Evolutionary conservation across 257 asterid species (phyloP).

Genomic region (Ligustrum vulgare): DNA sequence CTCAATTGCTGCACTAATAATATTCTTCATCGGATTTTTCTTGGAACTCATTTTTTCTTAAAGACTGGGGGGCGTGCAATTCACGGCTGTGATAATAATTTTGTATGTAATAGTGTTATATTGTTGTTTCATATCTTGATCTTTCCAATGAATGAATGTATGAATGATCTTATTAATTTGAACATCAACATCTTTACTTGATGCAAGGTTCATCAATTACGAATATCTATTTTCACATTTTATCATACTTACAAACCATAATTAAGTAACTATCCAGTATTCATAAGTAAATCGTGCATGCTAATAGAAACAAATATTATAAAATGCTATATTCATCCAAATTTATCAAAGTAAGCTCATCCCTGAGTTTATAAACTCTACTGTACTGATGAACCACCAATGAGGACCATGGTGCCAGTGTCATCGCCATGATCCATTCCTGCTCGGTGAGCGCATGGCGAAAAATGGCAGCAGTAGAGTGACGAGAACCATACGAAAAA

Average conservation of each 20-base stretch:
- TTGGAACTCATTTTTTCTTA: no score
- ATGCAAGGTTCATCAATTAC: no score
- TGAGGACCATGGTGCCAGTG: conserved; percentile 20
- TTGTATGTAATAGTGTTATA: no score
- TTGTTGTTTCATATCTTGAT: no score
- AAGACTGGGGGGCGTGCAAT: no score
- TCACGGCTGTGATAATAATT: no score
- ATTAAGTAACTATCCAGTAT: background rate
- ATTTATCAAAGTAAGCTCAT: background rate
- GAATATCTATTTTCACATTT: background rate
- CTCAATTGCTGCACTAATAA: no score
- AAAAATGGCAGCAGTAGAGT: conserved; percentile 89
- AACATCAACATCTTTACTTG: no score
- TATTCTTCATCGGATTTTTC: no score
- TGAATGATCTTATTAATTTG: no score
- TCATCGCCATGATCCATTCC: conserved; percentile 37
- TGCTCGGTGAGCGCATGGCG: conserved; percentile 75
- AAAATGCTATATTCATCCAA: background rate
- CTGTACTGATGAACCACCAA: background rate
- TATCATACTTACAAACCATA: background rate
- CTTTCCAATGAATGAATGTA: no score
- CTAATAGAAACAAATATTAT: background rate
- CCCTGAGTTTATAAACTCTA: background rate
- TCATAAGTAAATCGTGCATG: background rate
- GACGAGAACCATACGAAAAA: conserved; percentile 73